Base-by-base conservation (phyloP, 176 grass and related monocot genomes). In the Oryza brachyantha region DNA sequence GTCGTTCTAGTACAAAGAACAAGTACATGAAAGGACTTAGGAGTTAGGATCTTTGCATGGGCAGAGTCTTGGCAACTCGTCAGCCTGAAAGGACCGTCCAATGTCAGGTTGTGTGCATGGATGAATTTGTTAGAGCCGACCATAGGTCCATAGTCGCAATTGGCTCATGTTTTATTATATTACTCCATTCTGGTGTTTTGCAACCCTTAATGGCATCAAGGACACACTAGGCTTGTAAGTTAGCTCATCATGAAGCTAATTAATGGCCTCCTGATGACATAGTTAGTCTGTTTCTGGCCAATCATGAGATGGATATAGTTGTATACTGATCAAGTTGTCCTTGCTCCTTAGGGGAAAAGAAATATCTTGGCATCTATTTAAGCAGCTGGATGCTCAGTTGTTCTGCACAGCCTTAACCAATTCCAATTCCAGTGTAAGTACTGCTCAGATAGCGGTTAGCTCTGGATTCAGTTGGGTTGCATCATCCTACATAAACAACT, bases 261-360 rank as follows among this genome's bases (percentile, higher is more conserved):
- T 17, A 72, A 11, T 52, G 13, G 13, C 39, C 5, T n/a, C 7
- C 5, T 2, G 14, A 48, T 72, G 69, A 52, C 42, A 24, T 72
- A 70, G 64, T 24, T 50, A 27, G 13, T 72, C 41, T 72, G 39
- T 48, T 37, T 16, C 14, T 32, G 8, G 69, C 8, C 25, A 50
- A 72, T 70, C 66, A 39, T 41, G 22, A 69, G 66, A 71, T 17
- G 41, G 43, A 72, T 72, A 72, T 42, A 25, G 16, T 72, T 28
- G 64, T 67, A 39, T 38, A 67, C 22, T 3, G 43, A 50, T 29
- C 69, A 72, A 72, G 42, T 43, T 25, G 64, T 52, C 27, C 31
- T 43, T 43, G 14, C 41, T 43, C 41, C 41, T 70, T 29, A 43
- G 38, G 66, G n/a, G 28, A 14, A 72, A n/a, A n/a, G n/a, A n/a